phyloP scores from a whole-genome alignment of 306 rosid species.

The Casuarina glauca region DNA sequence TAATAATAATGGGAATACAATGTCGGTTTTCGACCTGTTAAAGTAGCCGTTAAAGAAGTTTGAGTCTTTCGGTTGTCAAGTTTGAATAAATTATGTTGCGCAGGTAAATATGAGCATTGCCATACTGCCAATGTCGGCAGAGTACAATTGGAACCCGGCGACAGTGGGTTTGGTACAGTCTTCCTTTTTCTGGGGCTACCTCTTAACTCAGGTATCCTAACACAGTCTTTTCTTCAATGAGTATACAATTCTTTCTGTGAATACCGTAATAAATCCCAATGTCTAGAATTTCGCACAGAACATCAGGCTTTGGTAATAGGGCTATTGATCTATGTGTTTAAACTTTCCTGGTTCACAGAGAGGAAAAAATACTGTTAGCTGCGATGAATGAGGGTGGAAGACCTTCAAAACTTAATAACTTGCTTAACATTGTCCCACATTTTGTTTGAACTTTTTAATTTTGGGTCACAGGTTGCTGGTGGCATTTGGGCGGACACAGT shows the following conservation, averaged over 20 bases:
- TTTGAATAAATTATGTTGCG: conserved; percentile 25
- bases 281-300: background rate
- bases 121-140: conserved; percentile 98
- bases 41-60: conserved; percentile 7
- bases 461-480: conserved; percentile 84
- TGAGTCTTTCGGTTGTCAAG: conserved; percentile 13
- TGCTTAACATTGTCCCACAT: background rate
- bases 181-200: conserved; percentile 99
- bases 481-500: conserved; percentile 98
- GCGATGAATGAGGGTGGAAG: background rate
- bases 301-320: background rate
- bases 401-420: too few species aligned
- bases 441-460: conserved; percentile 26
- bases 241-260: background rate
- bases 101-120: conserved; percentile 99
- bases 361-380: background rate
- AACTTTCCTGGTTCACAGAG: background rate
- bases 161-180: conserved; percentile 96
- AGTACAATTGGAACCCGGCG: conserved; percentile 79
- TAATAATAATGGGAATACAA: too few species aligned
- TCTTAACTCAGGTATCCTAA: conserved; percentile 79
- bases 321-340: background rate
- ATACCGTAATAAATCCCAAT: background rate
- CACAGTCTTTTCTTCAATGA: background rate
- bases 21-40: background rate